Conservation (phyloP, 495 filamentous ascomycete species). For the Halenospora varia region DNA sequence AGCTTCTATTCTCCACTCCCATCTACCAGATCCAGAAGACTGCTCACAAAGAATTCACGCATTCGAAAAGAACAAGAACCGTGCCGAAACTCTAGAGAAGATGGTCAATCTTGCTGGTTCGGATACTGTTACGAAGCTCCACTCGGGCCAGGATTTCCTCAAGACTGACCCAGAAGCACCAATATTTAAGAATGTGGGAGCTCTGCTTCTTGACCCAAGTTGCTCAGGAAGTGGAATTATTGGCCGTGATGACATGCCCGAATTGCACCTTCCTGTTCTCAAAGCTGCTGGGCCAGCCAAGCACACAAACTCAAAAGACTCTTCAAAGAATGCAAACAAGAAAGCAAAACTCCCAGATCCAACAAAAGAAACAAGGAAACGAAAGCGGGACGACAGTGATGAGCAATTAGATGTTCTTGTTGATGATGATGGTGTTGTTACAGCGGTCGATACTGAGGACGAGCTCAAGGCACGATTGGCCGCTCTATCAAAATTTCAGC, state of each 20-base stretch:
- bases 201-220: slow-evolving; percentile 83
- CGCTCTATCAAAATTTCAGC: slow-evolving; percentile 73
- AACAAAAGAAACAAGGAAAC: slow-evolving; percentile 29
- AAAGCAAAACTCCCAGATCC: slow-evolving; percentile 20
- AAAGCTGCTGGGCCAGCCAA: slow-evolving; percentile 18
- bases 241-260: slow-evolving; percentile 71
- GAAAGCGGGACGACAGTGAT: slow-evolving; percentile 23
- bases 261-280: slow-evolving; percentile 48
- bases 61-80: slow-evolving; percentile 62
- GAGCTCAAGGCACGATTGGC: slow-evolving; percentile 54
- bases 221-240: slow-evolving; percentile 95
- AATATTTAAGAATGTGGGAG: slow-evolving; percentile 57
- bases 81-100: slow-evolving; percentile 69
- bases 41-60: slow-evolving; percentile 49
- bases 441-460: slow-evolving; percentile 33
- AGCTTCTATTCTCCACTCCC: slow-evolving; percentile 60
- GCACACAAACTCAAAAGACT: background rate
- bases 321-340: slow-evolving; percentile 22
- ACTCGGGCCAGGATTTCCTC: slow-evolving; percentile 75
- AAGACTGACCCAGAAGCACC: slow-evolving; percentile 54
- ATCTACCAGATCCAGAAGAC: slow-evolving; percentile 24
- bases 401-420: slow-evolving; percentile 34
- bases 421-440: slow-evolving; percentile 45
- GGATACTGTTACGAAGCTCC: slow-evolving; percentile 56
- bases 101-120: slow-evolving; percentile 80